Base-by-base conservation (phyloP, 495 filamentous ascomycete genomes). In the Sporormia fimetaria region DNA sequence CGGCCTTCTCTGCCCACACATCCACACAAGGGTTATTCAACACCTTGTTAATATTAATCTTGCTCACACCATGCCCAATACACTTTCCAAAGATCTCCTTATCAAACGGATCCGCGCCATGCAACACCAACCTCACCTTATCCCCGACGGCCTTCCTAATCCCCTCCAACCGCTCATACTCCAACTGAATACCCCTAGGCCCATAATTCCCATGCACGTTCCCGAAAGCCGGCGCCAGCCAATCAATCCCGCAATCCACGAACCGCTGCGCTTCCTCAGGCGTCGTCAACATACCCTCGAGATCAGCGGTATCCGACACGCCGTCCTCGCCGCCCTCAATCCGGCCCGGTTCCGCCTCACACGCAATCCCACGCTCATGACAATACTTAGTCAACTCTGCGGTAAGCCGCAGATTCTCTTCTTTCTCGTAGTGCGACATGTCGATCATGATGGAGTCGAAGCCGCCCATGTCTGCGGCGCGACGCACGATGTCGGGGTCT, bases 301-400 rank as follows among this genome's bases (percentile, higher is more conserved):
- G 57, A 49, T 84, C 82, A 1, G 62, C 76, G 23, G 81, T 86
- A 56, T 87, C 81, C 3, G 73, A 69, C 16, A 92, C 74, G 0
- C 83, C 84, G 51, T 92, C 84, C 62, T 92, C 83, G 4, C 83
- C 82, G 28, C 83, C 84, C 56, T 84, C 80, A 46, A 92, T 88
- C 4, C 83, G 65, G 0, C 83, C 83, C 0, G 81, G 84, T 57
- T 88, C 83, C 1, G 83, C 83, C 55, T 88, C 83, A 5, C 78
- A 76, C 6, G 78, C 77, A 42, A 88, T 87, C 6, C 80, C 81
- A 25, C 78, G 65, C 57, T 65, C 77, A 48, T 86, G 76, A 56
- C 81, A 87, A 54, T 83, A 83, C 17, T 54, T 52, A 6, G 75
- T 74, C 42, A 88, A 64, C 51, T 87, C 82, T 23, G 67, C 64